phyloP scores from a whole-genome alignment of 306 rosid species.

The Sindora glabra region DNA sequence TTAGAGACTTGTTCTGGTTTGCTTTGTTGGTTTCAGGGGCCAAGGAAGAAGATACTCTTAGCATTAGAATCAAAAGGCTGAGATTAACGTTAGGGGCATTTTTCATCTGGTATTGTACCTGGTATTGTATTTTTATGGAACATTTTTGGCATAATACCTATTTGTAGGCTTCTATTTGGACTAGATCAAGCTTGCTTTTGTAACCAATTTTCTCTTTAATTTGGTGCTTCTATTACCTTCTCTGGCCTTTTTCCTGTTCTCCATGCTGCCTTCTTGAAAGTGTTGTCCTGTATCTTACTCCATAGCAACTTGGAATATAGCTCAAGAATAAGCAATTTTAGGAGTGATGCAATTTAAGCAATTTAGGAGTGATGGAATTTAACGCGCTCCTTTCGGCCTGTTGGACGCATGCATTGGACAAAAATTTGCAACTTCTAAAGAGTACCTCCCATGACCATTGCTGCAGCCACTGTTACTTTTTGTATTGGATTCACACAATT shows the following conservation, averaged over 20 bases:
- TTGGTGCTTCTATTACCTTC: not conserved
- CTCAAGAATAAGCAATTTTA: too few relatives aligned
- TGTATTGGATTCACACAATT: too few relatives aligned
- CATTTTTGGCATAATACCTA: not conserved
- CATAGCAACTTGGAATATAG: too few relatives aligned
- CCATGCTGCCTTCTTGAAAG: conserved; percentile 10
- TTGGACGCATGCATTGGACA: too few relatives aligned
- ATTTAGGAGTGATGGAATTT: too few relatives aligned
- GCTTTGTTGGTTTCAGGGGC: conserved; percentile 62
- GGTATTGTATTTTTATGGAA: not conserved
- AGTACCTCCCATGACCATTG: too few relatives aligned
- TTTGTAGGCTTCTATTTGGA: conserved; percentile 8
- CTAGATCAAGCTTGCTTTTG: conserved; percentile 12
- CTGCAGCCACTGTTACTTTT: too few relatives aligned
- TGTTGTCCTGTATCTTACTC: too few relatives aligned
- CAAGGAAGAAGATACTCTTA: conserved; percentile 93
- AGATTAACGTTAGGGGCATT: conserved; percentile 12
- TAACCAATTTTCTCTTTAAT: not conserved
- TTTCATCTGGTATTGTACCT: not conserved
- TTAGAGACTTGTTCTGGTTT: conserved; percentile 13
- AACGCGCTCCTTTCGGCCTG: too few relatives aligned
- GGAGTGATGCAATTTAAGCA: too few relatives aligned
- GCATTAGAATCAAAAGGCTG: conserved; percentile 80
- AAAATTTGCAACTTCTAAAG: too few relatives aligned
- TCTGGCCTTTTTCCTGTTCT: not conserved